Evolutionary conservation across 2,329 filamentous ascomycete species (phyloP).

Genomic region (Neonectria coccinea): DNA sequence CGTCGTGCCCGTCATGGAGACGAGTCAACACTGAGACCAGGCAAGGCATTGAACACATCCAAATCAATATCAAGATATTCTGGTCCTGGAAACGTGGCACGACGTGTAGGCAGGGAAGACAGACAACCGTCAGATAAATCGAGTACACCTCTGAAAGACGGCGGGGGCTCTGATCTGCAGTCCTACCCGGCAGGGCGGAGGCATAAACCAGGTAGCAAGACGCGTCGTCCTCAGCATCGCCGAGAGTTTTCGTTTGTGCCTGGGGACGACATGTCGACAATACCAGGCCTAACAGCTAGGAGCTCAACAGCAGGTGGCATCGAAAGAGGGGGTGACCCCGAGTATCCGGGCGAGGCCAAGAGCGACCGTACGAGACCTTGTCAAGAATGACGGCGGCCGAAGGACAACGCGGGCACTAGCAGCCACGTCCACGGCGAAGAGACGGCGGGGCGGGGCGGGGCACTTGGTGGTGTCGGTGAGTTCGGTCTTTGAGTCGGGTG

Average conservation of each 20-base stretch:
- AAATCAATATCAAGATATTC: conserved; percentile 16
- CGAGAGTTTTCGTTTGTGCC: conserved; percentile 47
- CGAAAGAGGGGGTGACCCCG: not conserved
- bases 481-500: conserved; percentile 6
- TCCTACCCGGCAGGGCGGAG: conserved; percentile 7
- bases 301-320: not conserved
- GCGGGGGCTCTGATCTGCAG: conserved; percentile 7
- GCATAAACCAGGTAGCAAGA: conserved; percentile 5
- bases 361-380: not conserved
- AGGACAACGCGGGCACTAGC: conserved; percentile 4
- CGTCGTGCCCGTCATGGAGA: not conserved
- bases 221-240: conserved; percentile 28
- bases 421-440: conserved; percentile 14
- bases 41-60: conserved; percentile 9
- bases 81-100: conserved; percentile 10
- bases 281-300: not conserved
- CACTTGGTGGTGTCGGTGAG: not conserved
- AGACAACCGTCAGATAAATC: conserved; percentile 20
- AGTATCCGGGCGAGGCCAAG: not conserved
- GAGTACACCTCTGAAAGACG: conserved; percentile 13
- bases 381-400: not conserved
- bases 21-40: not conserved
- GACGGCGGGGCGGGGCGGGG: conserved; percentile 5
- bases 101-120: conserved; percentile 19
- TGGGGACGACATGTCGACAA: conserved; percentile 40